Evolutionary conservation across 371 early-diverging fungal genomes (phyloP).

Genomic region (Syncephalis plumigaleata): DNA sequence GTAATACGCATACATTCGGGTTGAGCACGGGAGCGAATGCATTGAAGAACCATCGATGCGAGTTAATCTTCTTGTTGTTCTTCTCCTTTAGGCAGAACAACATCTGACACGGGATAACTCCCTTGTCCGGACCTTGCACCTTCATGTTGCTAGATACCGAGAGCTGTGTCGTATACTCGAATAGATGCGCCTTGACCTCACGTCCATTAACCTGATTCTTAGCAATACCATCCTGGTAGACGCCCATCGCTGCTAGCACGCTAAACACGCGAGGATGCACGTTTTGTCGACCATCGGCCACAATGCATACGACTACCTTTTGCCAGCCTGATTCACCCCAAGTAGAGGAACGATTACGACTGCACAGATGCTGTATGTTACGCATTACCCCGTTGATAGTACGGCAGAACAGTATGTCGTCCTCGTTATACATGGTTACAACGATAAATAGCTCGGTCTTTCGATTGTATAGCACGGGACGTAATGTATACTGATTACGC

Average conservation of each 20-base stretch:
- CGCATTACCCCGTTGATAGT: slow-evolving; percentile 57
- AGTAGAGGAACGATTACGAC: slow-evolving; percentile 33
- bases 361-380: slow-evolving; percentile 64
- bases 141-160: slow-evolving; percentile 20
- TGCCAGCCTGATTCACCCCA: slow-evolving; percentile 78
- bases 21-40: slow-evolving; percentile 58
- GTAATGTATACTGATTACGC: slow-evolving; percentile 47
- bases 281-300: slow-evolving; percentile 45
- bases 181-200: slow-evolving; percentile 62
- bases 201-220: slow-evolving; percentile 35
- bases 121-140: slow-evolving; percentile 29
- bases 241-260: slow-evolving; percentile 66
- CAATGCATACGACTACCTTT: slow-evolving; percentile 66
- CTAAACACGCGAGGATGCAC: slow-evolving; percentile 46
- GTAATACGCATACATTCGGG: slow-evolving; percentile 65
- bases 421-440: slow-evolving; percentile 83
- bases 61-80: slow-evolving; percentile 68
- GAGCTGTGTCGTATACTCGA: slow-evolving; percentile 78
- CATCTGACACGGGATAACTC: slow-evolving; percentile 60
- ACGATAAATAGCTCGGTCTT: slow-evolving; percentile 79
- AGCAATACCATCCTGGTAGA: slow-evolving; percentile 68
- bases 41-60: slow-evolving; percentile 86
- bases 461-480: slow-evolving; percentile 55
- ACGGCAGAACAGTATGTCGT: slow-evolving; percentile 56
- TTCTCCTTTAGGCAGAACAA: slow-evolving; percentile 75